Base-by-base conservation (phyloP, 306 rosid species). In the Cucurbita pepo region DNA sequence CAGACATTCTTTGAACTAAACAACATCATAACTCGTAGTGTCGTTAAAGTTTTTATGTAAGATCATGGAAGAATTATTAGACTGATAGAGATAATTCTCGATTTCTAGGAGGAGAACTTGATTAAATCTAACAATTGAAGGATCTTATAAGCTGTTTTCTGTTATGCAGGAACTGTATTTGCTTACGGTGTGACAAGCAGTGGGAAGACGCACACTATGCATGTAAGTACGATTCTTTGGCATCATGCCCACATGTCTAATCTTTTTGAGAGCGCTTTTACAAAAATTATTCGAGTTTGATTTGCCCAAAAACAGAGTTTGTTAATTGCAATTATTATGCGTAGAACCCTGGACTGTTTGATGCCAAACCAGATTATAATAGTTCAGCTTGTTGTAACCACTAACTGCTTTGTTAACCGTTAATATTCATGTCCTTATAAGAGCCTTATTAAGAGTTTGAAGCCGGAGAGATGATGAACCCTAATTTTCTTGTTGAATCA, bases 141-240 rank as follows among this genome's bases (percentile, higher is more conserved):
- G 74, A 69, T 30, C 74, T 51, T 30, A 69, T 30, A 53, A 21
- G 52, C 64, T 55, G 41, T 43, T 41, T 41, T 72, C 6, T 72
- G 65, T 21, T 54, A 76, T 71, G 87, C 95, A 95, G 97, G 99
- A 55, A 95, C 97, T 18, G 99, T 95, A 78, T 95, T 95, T 83
- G 99, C 97, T 54, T 95, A 95, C 67, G 99, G 99, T 73, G 99
- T 91, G 82, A 95, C 97, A 9, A 95, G 99, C 77, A 95, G 99
- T 80, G 99, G 99, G 56, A 95, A 95, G 85, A 95, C 99, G 5
- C 99, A 95, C 86, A 95, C 99, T 65, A 95, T 95, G 99, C 99
- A 95, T 81, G 99, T 95, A 86, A 85, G 96, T 84, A 78, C 70
- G 78, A 19, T 57, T 47, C 65, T 82, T 60, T 51, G 21, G 50